Percentiles rank a stretch among this genome's conserved stretches.
Conservation (phyloP, 2,329 filamentous ascomycete genomes). For the Huntiella decipiens region DNA sequence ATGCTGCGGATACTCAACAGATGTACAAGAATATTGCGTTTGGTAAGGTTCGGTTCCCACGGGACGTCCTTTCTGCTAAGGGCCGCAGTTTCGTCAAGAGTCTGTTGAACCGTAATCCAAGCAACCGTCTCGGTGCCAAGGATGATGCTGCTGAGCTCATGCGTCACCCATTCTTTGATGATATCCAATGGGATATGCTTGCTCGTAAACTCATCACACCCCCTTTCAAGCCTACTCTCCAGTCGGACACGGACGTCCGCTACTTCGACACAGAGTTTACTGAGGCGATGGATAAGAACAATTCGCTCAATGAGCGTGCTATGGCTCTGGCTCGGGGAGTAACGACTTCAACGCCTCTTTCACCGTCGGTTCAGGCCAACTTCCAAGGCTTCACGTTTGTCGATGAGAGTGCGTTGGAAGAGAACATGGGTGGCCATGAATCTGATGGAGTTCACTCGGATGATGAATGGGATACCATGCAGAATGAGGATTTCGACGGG, state of each 20-base stretch:
- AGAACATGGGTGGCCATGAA: constrained; percentile 46
- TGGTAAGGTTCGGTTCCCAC: constrained; percentile 89
- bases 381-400: constrained; percentile 98
- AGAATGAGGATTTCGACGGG: constrained; percentile 31
- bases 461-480: constrained; percentile 39
- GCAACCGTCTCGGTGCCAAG: constrained; percentile 78
- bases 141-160: constrained; percentile 89
- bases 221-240: constrained; percentile 93
- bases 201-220: constrained; percentile 83
- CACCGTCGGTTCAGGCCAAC: constrained; percentile 89
- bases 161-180: constrained; percentile 80
- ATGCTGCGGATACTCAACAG: constrained; percentile 95
- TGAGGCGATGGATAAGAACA: constrained; percentile 70
- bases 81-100: constrained; percentile 97
- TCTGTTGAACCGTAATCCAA: constrained; percentile 87
- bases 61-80: constrained; percentile 84
- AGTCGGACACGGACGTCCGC: constrained; percentile 86
- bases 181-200: constrained; percentile 82
- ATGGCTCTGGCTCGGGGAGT: constrained; percentile 72
- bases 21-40: constrained; percentile 99
- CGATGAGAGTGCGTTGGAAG: constrained; percentile 89
- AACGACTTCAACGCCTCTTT: constrained; percentile 76
- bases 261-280: constrained; percentile 99
- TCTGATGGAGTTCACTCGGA: constrained; percentile 25
- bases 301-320: constrained; percentile 78